Base-by-base conservation (phyloP, 164 flowering plant species). In the Umbellularia californica region DNA sequence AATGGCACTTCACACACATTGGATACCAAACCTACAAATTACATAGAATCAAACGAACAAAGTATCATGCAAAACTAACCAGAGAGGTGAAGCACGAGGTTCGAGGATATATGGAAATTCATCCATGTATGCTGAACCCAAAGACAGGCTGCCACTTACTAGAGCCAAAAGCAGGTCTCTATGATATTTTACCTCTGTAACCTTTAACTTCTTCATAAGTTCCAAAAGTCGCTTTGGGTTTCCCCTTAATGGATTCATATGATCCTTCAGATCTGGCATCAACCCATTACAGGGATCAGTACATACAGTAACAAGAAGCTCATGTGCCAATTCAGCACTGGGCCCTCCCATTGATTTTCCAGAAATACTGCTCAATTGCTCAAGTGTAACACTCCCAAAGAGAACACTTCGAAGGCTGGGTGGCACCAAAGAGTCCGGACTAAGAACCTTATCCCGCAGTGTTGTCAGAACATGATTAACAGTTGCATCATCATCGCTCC, bases 211-310 rank as follows among this genome's bases (percentile, higher is more conserved):
- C 88, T 89, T 93, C 97, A 95, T 93, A 25, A 95, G 85, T 22
- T 72, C 94, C 81, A 90, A 63, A 12, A 95, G 85, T 70, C 99
- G 85, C 76, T 81, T 88, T 3, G 63, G 80, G 75, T 95, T 95
- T 55, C 99, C 99, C 75, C 74, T 91, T 52, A 92, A 76, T n/a
- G 89, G 85, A 74, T 69, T 79, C 69, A 87, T 81, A 64, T 72
- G 76, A 64, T 78, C 81, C 69, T 77, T 81, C 70, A 79, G 55
- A 84, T 90, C 93, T 14, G 97, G 96, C 98, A 95, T 90, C 82
- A 95, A 82, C 17, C 99, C 99, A 84, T 93, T 90, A 35, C 71
- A 79, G 72, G 99, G 97, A 77, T 95, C 90, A 68, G 93, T 93
- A 68, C 99, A 95, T 41, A 90, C 97, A 82, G 80, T 83, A 77